Evolutionary conservation across 2,329 filamentous ascomycete species (phyloP), one percentile per base, ranked within the genome.

Genomic region (Aspergillus nomiae): DNA sequence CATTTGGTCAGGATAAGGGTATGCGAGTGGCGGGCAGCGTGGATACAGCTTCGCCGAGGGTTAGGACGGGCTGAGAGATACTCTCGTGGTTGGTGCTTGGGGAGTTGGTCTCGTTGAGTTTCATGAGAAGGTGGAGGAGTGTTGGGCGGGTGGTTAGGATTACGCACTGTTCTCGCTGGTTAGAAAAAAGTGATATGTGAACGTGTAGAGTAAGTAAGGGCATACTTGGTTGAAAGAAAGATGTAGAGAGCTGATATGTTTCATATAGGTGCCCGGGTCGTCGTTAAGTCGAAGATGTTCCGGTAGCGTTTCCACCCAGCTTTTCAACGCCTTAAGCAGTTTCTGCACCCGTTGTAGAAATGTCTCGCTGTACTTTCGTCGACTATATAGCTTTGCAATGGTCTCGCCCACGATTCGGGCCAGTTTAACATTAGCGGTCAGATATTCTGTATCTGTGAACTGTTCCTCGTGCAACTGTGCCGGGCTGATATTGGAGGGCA

Each of bases 291-390:
- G 70, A 11, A 80, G 61, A 58, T 73, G 71, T 43, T 75, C 69
- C 0, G 78, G 77, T 7, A 80, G 65, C 2, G 73, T 75, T 34
- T 77, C 76, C 1, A 77, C 74, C 76, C 77, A 80, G 43, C 71
- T 70, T 55, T 77, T 78, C 61, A 80, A 65, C 3, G 74, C 73
- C 51, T 77, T 77, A 21, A 80, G 64, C 4, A 79, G 71, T 63
- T 74, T 77, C 54, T 79, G 77, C n/a, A 79, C 77, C 0, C 76
- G 72, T 53, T 78, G 76, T 5, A 80, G 69, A 58, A 78, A 80
- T 26, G 72, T 76, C 58, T 73, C 78, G 62, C 66, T 74, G 68
- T 74, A 76, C 57, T 76, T 76, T 41, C 73, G 72, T 19, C 74
- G 71, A 57, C 75, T 77, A 64, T 77, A 77, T 9, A 77, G 59